Evolutionary conservation across 23 red algal species (phyloP), one percentile per base, ranked within the genome.

Genomic region (Gracilaria gracilis): DNA sequence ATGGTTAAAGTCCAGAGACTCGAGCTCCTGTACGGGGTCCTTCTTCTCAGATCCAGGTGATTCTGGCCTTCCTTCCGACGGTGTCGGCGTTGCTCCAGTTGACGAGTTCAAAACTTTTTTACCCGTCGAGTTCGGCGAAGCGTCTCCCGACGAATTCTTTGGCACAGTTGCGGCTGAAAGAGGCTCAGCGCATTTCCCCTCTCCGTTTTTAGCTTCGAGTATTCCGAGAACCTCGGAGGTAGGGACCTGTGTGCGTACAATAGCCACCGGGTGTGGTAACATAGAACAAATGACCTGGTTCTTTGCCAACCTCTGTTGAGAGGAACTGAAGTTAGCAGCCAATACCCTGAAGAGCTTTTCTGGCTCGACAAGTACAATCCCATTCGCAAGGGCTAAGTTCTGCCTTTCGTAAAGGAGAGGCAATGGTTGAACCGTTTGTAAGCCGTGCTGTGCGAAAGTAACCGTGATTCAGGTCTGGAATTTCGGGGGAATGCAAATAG

Each of bases 361-460:
- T 16, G 50, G 38, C 16, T n/a, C 50, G 8, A 81, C 77, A 35
- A 35, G 27, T 16, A 57, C 31, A 55, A 81, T 31, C 19, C 77
- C 50, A 81, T 81, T 81, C 0, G 77, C 77, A 9, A 48, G 0
- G 16, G 50, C 1, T 6, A 81, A 24, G 5, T 4, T 0, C 0
- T 50, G 0, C 23, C 24, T 55, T 0, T 81, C 36, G 0, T 81
- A 24, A 6, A 81, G 29, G 6, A 0, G 4, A 31, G 81, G 28
- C 27, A 21, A 42, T n/a, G 54, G 81, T 69, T 85, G 81, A 11
- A 85, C 31, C 0, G 64, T 61, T 21, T 50, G 24, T n/a, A 70
- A 11, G 11, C 81, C 33, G 24, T 47, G 59, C 8, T 61, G 62
- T 7, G 12, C 21, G 14, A 58, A 39, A 25, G 57, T 65, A 3